Evolutionary conservation across 1,284 basidiomycete species (phyloP).

Genomic region (Trichosporon sp.): DNA sequence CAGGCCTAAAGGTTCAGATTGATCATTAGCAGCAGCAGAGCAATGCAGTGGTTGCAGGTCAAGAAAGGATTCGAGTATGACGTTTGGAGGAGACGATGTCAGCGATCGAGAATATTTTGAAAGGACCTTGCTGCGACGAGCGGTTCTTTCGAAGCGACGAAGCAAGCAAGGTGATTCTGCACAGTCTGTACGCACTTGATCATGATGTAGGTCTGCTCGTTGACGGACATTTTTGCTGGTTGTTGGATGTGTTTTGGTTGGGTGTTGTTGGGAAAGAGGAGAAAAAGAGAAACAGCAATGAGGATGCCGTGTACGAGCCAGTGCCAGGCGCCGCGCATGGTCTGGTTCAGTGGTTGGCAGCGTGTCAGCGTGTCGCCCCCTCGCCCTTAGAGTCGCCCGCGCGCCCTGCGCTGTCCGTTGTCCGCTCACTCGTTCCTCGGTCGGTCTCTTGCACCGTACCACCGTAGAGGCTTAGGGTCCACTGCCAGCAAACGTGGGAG

Average conservation of each 20-base stretch:
- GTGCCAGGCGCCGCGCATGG: slow-evolving; percentile 4
- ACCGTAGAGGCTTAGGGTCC: background rate
- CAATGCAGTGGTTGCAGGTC: background rate
- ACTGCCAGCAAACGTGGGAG: background rate
- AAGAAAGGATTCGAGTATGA: background rate
- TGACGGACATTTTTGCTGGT: slow-evolving; percentile 47
- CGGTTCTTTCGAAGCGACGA: background rate
- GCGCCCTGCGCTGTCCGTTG: background rate
- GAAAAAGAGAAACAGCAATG: background rate
- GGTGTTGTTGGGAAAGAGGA: slow-evolving; percentile 10
- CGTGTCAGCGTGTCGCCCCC: background rate
- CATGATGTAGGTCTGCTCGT: slow-evolving; percentile 56
- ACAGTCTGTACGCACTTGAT: slow-evolving; percentile 48
- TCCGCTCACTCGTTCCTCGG: background rate
- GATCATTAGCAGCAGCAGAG: background rate
- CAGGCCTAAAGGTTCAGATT: slow-evolving; percentile 59
- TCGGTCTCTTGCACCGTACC: background rate
- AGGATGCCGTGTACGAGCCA: slow-evolving; percentile 4
- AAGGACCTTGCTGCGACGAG: background rate
- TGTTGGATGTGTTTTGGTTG: slow-evolving; percentile 13
- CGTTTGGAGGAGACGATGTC: background rate
- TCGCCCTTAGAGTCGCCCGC: background rate
- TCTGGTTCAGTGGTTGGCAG: background rate
- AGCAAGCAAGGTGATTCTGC: background rate
- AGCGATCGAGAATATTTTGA: slow-evolving; percentile 2